phyloP scores from a whole-genome alignment of 139 green algal species.

The Coelastrella sp. region DNA sequence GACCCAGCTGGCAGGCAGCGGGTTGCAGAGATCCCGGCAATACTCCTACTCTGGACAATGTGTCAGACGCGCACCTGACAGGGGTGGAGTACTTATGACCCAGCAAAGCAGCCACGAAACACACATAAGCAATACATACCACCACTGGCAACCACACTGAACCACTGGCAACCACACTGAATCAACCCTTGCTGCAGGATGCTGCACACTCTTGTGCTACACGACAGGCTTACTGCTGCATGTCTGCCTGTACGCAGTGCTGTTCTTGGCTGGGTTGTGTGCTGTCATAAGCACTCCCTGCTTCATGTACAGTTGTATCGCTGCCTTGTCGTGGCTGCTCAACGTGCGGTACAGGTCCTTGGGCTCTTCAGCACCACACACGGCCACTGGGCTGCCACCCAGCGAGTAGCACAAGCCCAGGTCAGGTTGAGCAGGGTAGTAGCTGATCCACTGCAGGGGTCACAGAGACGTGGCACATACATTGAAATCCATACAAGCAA shows the following conservation, averaged over 20 bases:
- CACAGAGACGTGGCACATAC: no score
- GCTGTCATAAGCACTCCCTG: not conserved
- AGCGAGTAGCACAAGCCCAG: slow-evolving; percentile 37
- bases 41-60: no score
- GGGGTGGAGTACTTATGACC: no score
- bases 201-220: not conserved
- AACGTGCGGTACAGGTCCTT: not conserved
- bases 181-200: no score
- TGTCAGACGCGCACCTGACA: no score
- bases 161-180: no score
- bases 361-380: not conserved
- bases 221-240: slow-evolving; percentile 13
- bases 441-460: slow-evolving; percentile 22
- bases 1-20: no score
- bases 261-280: not conserved
- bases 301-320: not conserved
- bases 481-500: no score
- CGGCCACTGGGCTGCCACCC: not conserved
- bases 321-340: not conserved
- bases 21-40: no score
- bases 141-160: no score
- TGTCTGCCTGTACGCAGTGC: not conserved
- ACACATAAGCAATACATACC: no score
- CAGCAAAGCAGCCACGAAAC: no score
- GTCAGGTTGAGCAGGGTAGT: slow-evolving; percentile 34